phyloP scores from a whole-genome alignment of 768 basidiomycete genomes.

The Tulasnella sp. region DNA sequence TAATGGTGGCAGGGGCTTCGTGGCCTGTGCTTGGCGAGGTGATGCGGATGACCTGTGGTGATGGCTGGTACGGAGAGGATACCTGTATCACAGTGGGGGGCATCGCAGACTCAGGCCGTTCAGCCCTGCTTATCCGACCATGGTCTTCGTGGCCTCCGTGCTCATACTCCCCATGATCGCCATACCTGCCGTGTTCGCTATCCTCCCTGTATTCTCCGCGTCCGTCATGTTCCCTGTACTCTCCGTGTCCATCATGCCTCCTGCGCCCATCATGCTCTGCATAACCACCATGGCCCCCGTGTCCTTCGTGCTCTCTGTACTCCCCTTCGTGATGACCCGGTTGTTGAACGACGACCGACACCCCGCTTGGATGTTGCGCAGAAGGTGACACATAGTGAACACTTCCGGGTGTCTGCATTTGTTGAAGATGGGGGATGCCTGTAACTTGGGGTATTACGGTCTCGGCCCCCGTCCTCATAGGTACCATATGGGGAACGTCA shows the following conservation, averaged over 20 bases:
- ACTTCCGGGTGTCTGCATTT: background rate
- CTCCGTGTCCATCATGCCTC: too few species aligned
- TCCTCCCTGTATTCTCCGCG: too few species aligned
- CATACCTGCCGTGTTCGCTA: too few species aligned
- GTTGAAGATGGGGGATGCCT: background rate
- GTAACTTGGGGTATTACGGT: constrained; percentile 3
- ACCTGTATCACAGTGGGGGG: constrained; percentile 2
- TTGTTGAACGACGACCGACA: background rate
- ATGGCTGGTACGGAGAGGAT: background rate
- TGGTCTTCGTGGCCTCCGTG: background rate
- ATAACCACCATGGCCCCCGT: too few species aligned
- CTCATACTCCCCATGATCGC: too few species aligned
- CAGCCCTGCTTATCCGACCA: background rate
- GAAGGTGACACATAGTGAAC: background rate
- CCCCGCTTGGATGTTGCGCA: background rate
- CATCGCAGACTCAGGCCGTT: background rate
- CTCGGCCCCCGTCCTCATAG: background rate
- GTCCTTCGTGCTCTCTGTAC: too few species aligned
- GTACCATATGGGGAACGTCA: background rate
- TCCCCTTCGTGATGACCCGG: background rate
- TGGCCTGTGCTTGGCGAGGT: background rate
- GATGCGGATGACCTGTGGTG: constrained; percentile 8
- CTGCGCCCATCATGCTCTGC: too few species aligned
- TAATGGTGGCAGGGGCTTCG: background rate
- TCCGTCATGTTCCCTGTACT: too few species aligned